Base-by-base conservation (phyloP, 495 filamentous ascomycete species). In the Penicillium alfredii region DNA sequence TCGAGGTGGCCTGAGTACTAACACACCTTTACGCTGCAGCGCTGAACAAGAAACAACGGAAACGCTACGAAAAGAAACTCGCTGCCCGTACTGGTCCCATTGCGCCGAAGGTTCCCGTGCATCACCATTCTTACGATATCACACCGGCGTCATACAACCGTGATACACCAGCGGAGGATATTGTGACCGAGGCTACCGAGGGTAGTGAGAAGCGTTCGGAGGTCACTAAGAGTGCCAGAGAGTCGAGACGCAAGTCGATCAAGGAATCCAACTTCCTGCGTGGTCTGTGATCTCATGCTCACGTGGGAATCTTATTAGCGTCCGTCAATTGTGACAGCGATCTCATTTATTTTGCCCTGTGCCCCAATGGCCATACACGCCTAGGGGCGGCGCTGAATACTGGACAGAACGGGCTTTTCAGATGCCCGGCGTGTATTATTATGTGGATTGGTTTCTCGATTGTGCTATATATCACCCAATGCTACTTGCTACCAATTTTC, bases 231-330 rank as follows among this genome's bases (percentile, higher is more conserved):
- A 81, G 56, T 74, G 80, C 33, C 69, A 71, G 88, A 53, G 73
- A 69, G 45, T 80, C 87, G 46, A 74, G 87, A 53, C 77, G 84
- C 52, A 79, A 73, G 44, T 72, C 68, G 48, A 96, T 98, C 49
- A 92, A 90, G 71, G 92, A 97, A 68, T 71, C 51, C 38, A 98
- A 98, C 68, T 98, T 92, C 75, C 74, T 98, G 68, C 83, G 80
- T 69, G 73, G 78, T 11, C 83, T 93, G 76, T 79, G 73, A 60
- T 60, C 23, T n/a, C 23, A 8, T 25, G 23, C 23, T 9, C 23
- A 4, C 23, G 4, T n/a, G n/a, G n/a, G n/a, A n/a, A n/a, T n/a
- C n/a, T n/a, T n/a, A n/a, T n/a, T n/a, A n/a, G n/a, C n/a, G n/a
- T n/a, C n/a, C n/a, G n/a, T n/a, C n/a, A n/a, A n/a, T n/a, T n/a